phyloP scores from a whole-genome alignment of 305 asterid genomes.

The Rubia tinctorum region DNA sequence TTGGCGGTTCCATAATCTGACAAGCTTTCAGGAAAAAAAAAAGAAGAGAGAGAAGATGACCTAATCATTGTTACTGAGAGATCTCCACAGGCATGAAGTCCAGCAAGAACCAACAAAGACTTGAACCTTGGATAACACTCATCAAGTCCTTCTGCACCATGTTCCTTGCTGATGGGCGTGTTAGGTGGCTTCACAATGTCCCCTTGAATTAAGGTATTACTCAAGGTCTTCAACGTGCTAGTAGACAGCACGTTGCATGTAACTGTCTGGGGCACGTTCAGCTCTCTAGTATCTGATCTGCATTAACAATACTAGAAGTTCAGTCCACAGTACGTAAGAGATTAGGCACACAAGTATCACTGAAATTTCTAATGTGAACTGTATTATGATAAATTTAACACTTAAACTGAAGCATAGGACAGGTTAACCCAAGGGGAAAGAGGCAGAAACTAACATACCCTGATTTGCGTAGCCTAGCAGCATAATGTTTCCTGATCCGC shows the following conservation, averaged over 20 bases:
- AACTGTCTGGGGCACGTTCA: slow-evolving; percentile 61
- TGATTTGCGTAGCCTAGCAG: slow-evolving; percentile 53
- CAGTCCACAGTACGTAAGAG: not conserved
- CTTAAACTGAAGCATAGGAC: not conserved
- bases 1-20: not conserved
- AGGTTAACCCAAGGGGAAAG: not conserved
- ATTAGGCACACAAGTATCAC: not conserved
- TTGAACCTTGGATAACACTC: slow-evolving; percentile 27
- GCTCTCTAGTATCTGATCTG: slow-evolving; percentile 44
- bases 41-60: slow-evolving; percentile 32
- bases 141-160: slow-evolving; percentile 24
- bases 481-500: slow-evolving; percentile 72
- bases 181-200: slow-evolving; percentile 31
- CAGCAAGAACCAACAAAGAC: slow-evolving; percentile 70
- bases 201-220: slow-evolving; percentile 38
- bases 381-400: not conserved
- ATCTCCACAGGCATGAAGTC: slow-evolving; percentile 97
- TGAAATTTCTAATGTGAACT: not conserved
- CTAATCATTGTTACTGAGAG: slow-evolving; percentile 94
- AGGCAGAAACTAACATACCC: slow-evolving; percentile 32
- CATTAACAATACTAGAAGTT: slow-evolving; percentile 7
- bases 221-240: slow-evolving; percentile 48
- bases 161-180: slow-evolving; percentile 16
- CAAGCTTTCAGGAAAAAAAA: not conserved
- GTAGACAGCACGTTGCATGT: slow-evolving; percentile 69